Percentiles rank a stretch among this genome's conserved stretches.
Evolutionary conservation across 768 basidiomycete genomes (phyloP).

Genomic region (Lactarius vividus): DNA sequence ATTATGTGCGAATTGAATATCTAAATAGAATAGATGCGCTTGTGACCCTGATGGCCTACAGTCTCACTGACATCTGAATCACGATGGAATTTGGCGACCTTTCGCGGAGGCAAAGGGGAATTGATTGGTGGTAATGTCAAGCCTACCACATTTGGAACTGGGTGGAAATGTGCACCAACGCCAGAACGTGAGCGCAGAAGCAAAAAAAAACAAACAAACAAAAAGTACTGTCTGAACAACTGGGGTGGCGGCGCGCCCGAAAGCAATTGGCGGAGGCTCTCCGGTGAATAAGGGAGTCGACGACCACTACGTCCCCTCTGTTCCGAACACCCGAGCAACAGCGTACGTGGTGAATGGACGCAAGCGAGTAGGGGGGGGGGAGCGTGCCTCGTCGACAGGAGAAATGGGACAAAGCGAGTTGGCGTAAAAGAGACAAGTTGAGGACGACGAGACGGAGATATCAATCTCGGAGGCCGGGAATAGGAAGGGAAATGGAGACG

Average conservation of each 20-base stretch:
- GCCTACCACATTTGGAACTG: slow-evolving; percentile 71
- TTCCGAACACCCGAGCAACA: slow-evolving; percentile 57
- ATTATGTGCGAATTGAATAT: slow-evolving; percentile 42
- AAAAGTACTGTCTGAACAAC: slow-evolving; percentile 60
- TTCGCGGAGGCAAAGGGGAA: slow-evolving; percentile 67
- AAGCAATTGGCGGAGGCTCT: slow-evolving; percentile 72
- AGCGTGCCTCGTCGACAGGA: slow-evolving; percentile 57
- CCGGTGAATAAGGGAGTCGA: slow-evolving; percentile 48
- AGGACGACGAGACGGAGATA: slow-evolving; percentile 56
- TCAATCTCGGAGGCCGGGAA: slow-evolving; percentile 58
- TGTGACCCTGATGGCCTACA: slow-evolving; percentile 63
- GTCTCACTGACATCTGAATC: slow-evolving; percentile 54
- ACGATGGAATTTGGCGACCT: slow-evolving; percentile 44
- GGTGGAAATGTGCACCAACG: slow-evolving; percentile 15
- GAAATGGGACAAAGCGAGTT: slow-evolving; percentile 53
- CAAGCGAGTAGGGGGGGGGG: slow-evolving; percentile 48
- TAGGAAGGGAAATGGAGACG: slow-evolving; percentile 53
- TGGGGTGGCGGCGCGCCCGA: slow-evolving; percentile 73
- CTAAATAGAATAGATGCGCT: slow-evolving; percentile 77
- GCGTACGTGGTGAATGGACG: slow-evolving; percentile 58
- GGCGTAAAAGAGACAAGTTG: slow-evolving; percentile 62
- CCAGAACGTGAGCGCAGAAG: slow-evolving; percentile 8
- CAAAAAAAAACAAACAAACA: background rate
- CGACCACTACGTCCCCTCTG: slow-evolving; percentile 62
- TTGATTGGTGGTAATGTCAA: slow-evolving; percentile 58